These are phyloP conservation scores for Mycena floridula DNA, from an alignment of 768 basidiomycete genomes.

Conservation along the genomic window DNA sequence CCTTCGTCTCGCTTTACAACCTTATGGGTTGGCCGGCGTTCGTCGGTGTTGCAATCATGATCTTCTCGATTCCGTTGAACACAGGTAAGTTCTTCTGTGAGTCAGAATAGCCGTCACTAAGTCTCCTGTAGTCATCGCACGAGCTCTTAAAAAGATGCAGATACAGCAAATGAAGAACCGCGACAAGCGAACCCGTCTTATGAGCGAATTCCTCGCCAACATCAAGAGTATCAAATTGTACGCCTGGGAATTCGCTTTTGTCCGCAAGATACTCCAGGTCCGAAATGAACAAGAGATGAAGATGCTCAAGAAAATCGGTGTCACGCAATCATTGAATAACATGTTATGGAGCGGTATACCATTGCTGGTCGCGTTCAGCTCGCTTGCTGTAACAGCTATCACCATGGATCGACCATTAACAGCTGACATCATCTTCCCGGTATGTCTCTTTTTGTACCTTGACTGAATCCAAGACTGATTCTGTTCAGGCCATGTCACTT, in stretches of 20 bases:
- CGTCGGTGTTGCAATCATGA: constrained; percentile 84
- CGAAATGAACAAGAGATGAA: constrained; percentile 79
- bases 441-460: too few relatives aligned
- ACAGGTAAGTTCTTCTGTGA: constrained; percentile 31
- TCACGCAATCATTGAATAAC: constrained; percentile 55
- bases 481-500: too few relatives aligned
- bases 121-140: constrained; percentile 48
- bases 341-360: constrained; percentile 69
- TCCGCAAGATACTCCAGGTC: constrained; percentile 69
- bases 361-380: constrained; percentile 74
- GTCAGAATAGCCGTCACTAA: neutral
- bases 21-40: constrained; percentile 91
- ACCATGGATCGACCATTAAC: constrained; percentile 68
- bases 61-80: constrained; percentile 73
- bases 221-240: constrained; percentile 92
- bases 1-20: constrained; percentile 85
- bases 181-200: constrained; percentile 75
- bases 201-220: constrained; percentile 91
- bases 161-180: constrained; percentile 91
- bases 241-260: constrained; percentile 92
- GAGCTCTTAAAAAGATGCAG: constrained; percentile 69
- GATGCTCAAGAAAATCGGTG: constrained; percentile 78
- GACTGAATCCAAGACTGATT: too few relatives aligned
- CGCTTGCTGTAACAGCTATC: constrained; percentile 67
- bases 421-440: constrained; percentile 92